Evolutionary conservation across 345 rosid species (phyloP).

Genomic region (Eucalyptus decipiens): DNA sequence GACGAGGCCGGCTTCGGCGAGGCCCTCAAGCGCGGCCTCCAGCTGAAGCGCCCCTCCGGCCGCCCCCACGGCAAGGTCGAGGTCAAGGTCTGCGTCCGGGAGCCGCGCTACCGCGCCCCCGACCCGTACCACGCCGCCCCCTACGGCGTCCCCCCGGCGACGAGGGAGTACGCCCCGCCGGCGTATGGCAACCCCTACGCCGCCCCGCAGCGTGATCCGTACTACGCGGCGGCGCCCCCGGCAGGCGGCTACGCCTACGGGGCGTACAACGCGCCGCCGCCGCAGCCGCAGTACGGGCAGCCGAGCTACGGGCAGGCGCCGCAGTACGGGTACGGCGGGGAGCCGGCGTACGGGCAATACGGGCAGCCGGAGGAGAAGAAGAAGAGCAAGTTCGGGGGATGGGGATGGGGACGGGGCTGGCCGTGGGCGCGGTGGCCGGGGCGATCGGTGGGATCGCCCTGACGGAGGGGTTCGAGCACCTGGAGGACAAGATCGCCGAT

Average conservation of each 20-base stretch:
- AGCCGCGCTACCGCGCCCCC: conserved; percentile 12
- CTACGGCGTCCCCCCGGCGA: conserved; percentile 20
- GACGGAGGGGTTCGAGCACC: conserved; percentile 53
- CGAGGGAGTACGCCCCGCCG: conserved; percentile 17
- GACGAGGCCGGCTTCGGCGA: conserved; percentile 46
- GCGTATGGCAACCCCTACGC: conserved; percentile 12
- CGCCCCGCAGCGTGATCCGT: background rate
- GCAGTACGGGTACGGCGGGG: background rate
- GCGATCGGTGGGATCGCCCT: conserved; percentile 64
- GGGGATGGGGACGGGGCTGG: conserved; percentile 84
- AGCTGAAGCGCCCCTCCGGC: conserved; percentile 83
- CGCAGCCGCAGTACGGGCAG: background rate
- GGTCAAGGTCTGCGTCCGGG: conserved; percentile 30
- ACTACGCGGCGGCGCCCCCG: conserved; percentile 8
- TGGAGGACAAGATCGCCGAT: conserved; percentile 57
- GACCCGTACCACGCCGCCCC: conserved; percentile 17
- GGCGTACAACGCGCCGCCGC: conserved; percentile 8
- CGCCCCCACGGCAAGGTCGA: conserved; percentile 83
- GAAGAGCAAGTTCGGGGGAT: conserved; percentile 61
- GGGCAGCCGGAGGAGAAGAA: conserved; percentile 21
- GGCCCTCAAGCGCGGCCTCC: conserved; percentile 12
- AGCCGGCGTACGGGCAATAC: conserved; percentile 5
- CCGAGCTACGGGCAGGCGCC: background rate
- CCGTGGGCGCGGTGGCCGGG: conserved; percentile 80
- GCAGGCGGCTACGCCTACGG: conserved; percentile 15